Base-by-base conservation (phyloP, 2,329 filamentous ascomycete genomes). In the Chrysoporthe cubensis region DNA sequence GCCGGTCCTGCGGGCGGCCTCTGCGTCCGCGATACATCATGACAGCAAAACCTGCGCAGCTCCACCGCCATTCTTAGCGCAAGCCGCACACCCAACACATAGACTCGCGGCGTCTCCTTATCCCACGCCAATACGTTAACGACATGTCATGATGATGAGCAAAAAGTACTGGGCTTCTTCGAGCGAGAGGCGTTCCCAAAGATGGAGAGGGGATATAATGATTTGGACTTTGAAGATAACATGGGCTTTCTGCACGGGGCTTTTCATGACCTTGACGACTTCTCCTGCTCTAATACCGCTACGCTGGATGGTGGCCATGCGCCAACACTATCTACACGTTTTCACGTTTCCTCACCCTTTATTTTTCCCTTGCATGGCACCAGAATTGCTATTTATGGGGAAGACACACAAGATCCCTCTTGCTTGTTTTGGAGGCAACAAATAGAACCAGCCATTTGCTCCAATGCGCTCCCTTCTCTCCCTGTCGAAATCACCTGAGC, bases 401-500 rank as follows among this genome's bases (percentile, higher is more conserved):
- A 56, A 64, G 43, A 61, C 4, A 56, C 52, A 48, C n/a, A 67
- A 61, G 52, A 59, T 60, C 59, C 26, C 26, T 62, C 32, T 52
- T 8, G 57, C 48, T n/a, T 46, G 62, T 54, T 48, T 66, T 43
- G 65, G n/a, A 63, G 56, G 65, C 65, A 61, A 68, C 64, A 70
- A 63, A 70, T 68, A 65, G 52, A 57, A 52, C 18, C 66, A 65
- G 56, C 42, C 69, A 66, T 73, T 67, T 67, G 65, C 65, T 72
- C 67, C 42, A 13, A 34, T 34, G 11, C 42, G 21, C 14, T 42
- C 34, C 43, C 21, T 7, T 61, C 13, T 46, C 8, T n/a, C 18
- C 14, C n/a, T 26, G 44, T 21, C 37, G 37, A 2, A 60, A 8
- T 67, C 66, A 70, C 62, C 65, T 71, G 67, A 67, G 70, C 66